Base-by-base conservation (phyloP, 495 filamentous ascomycete genomes). In the Oidiodendron maius region DNA sequence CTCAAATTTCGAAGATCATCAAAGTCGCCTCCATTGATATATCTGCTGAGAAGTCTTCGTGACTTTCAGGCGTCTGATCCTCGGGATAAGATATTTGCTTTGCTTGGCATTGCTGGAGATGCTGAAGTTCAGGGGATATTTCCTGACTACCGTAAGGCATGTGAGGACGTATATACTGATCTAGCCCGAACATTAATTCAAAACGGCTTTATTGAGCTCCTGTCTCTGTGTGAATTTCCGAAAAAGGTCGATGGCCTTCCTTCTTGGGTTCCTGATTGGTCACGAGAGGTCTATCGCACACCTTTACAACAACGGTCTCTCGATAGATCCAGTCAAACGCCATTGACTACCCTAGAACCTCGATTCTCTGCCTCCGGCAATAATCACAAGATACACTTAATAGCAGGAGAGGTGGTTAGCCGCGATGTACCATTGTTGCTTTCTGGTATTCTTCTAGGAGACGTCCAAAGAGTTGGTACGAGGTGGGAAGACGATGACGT, bases 221-320 rank as follows among this genome's bases (percentile, higher is more conserved):
- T 44, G 40, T 44, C 40, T 24, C 12, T 44, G 5, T 44, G 40
- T 23, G 16, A 44, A 44, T 44, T 44, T 16, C 18, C 40, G 13
- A 44, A 44, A 44, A 5, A 24, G 8, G 26, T 44, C 17, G 4
- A 15, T 28, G 40, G 18, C 16, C 40, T 44, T 22, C 40, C 40
- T 18, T 44, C 40, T 15, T 44, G 40, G 40, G 40, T 44, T 44
- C 40, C 8, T 44, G 40, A 44, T 23, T 44, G 40, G 9, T 44
- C 40, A 44, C 40, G 8, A 10, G 16, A 44, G 12, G 16, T 5
- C 40, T 44, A 44, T 44, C 23, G 40, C 21, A 23, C 12, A 23
- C 40, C 40, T 44, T 22, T 44, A 24, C 40, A 44, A 28, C 40
- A 44, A 24, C 8, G 40, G 12, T 18, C 13, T 15, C 40, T 44